Evolutionary conservation across 352 stramenopile species (phyloP).

Genomic region (Globisporangium lucens): DNA sequence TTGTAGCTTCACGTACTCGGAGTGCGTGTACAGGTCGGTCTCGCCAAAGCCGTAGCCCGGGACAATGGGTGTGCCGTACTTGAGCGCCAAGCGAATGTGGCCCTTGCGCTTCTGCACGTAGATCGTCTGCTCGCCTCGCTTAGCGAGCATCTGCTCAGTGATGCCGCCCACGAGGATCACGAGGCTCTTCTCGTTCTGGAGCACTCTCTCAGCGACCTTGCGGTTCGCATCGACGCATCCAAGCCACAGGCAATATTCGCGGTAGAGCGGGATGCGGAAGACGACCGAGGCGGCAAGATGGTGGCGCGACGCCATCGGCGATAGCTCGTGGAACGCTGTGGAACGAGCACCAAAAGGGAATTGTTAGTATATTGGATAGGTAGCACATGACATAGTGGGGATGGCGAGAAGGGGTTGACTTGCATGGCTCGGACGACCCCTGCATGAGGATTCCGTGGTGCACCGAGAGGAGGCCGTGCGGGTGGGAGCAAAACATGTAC

Average conservation of each 20-base stretch:
- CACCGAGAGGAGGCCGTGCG: slow-evolving; percentile 66
- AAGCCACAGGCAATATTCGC: slow-evolving; percentile 74
- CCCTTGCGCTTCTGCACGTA: slow-evolving; percentile 83
- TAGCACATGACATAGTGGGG: background rate
- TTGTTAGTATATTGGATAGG: background rate
- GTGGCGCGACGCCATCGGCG: slow-evolving; percentile 54
- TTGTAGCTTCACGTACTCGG: slow-evolving; percentile 29
- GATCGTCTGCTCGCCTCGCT: slow-evolving; percentile 66
- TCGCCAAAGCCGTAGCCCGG: slow-evolving; percentile 81
- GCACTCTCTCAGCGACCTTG: slow-evolving; percentile 55
- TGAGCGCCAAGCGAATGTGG: slow-evolving; percentile 73
- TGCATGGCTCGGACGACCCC: slow-evolving; percentile 56
- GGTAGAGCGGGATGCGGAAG: slow-evolving; percentile 74
- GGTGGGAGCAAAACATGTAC: slow-evolving; percentile 80
- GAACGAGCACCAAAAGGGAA: background rate
- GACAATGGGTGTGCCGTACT: slow-evolving; percentile 74
- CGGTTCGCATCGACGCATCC: slow-evolving; percentile 73
- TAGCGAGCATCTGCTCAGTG: slow-evolving; percentile 79
- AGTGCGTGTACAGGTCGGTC: slow-evolving; percentile 82
- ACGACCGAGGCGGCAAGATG: slow-evolving; percentile 74
- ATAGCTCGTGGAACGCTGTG: slow-evolving; percentile 66
- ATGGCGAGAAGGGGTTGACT: slow-evolving; percentile 12
- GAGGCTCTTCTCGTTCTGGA: slow-evolving; percentile 67
- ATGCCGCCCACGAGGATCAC: slow-evolving; percentile 82
- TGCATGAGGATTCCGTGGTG: slow-evolving; percentile 67